phyloP scores from a whole-genome alignment of 1,284 basidiomycete species.

The Ceratobasidium theobromae region DNA sequence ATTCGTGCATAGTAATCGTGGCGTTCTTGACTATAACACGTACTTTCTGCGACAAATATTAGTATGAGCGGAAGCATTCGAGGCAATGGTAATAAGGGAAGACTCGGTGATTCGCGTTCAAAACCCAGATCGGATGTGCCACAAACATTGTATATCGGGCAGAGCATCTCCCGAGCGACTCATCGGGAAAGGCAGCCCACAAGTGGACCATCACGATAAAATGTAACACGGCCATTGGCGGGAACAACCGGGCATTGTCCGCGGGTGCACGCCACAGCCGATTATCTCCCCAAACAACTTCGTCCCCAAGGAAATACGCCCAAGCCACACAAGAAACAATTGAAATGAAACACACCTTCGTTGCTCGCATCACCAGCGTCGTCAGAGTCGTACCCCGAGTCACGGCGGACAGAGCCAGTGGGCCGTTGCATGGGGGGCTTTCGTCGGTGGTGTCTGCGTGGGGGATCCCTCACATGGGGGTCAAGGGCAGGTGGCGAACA shows the following conservation, averaged over 20 bases:
- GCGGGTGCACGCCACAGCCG: too few relatives aligned
- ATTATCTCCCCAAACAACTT: too few relatives aligned
- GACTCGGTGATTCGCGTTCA: too few relatives aligned
- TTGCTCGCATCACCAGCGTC: constrained; percentile 14
- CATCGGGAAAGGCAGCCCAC: too few relatives aligned
- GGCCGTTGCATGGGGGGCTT: constrained; percentile 9
- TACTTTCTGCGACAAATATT: background rate
- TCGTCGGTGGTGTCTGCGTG: background rate
- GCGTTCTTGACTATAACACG: background rate
- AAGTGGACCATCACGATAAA: too few relatives aligned
- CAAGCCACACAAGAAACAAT: background rate
- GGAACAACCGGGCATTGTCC: too few relatives aligned
- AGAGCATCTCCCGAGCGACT: too few relatives aligned
- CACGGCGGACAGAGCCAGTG: background rate
- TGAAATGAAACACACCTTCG: constrained; percentile 7
- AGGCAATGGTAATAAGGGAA: constrained; percentile 11
- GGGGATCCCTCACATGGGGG: too few relatives aligned
- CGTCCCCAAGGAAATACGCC: too few relatives aligned
- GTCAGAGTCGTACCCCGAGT: constrained; percentile 22
- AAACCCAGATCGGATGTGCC: too few relatives aligned
- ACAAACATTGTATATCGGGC: too few relatives aligned
- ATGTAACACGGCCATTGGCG: too few relatives aligned
- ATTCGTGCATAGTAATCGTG: constrained; percentile 1
- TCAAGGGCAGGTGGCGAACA: constrained; percentile 5
- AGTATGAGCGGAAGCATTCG: constrained; percentile 16